phyloP scores from a whole-genome alignment of 2,329 filamentous ascomycete species.

The Aspergillus sp. region DNA sequence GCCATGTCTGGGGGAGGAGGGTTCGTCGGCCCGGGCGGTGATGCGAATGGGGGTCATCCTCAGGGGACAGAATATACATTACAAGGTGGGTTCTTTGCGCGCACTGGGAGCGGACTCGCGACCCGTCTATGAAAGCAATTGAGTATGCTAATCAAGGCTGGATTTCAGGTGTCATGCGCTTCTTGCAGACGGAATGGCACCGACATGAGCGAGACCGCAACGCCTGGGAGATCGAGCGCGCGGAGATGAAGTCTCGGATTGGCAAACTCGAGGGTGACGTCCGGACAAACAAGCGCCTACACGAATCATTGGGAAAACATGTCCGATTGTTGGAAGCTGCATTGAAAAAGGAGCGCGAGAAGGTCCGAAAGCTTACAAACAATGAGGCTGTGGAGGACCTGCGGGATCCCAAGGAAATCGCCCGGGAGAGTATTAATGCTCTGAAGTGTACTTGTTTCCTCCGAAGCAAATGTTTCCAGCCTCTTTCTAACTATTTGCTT shows the following conservation, averaged over 20 bases:
- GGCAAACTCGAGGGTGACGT: constrained; percentile 90
- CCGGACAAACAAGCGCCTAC: constrained; percentile 82
- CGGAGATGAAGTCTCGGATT: constrained; percentile 98
- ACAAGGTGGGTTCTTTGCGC: constrained; percentile 59
- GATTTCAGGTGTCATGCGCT: constrained; percentile 88
- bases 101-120: background rate
- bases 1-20: constrained; percentile 63
- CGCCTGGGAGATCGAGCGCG: constrained; percentile 97
- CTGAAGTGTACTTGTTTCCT: constrained; percentile 24
- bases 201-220: constrained; percentile 96
- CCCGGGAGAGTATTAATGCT: constrained; percentile 49
- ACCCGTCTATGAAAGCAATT: background rate
- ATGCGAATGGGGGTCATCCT: constrained; percentile 54
- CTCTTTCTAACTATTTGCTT: constrained; percentile 12
- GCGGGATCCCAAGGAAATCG: constrained; percentile 51
- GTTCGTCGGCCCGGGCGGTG: constrained; percentile 51
- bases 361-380: constrained; percentile 61
- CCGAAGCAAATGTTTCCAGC: background rate
- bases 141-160: constrained; percentile 27
- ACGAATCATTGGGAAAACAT: constrained; percentile 88
- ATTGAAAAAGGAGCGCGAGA: constrained; percentile 78
- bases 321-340: constrained; percentile 87
- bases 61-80: constrained; percentile 73
- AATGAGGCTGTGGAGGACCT: constrained; percentile 56
- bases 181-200: constrained; percentile 99